Percentiles rank a stretch among this genome's conserved stretches.
Evolutionary conservation across 2,329 filamentous ascomycete species (phyloP).

Genomic region (Cytospora chrysosperma): DNA sequence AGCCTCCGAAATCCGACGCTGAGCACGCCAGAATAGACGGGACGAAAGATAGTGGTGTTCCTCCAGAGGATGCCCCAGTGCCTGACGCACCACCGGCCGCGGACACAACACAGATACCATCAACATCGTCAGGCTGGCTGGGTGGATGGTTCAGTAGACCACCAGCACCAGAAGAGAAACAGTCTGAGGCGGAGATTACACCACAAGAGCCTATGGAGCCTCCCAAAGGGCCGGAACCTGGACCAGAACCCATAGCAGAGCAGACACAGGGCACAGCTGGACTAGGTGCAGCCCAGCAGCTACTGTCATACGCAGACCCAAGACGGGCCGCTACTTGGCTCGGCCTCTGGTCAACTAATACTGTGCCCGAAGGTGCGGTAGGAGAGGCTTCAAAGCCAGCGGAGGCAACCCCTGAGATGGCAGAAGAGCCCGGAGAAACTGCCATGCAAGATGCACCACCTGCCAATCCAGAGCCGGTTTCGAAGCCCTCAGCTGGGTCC

Average conservation of each 20-base stretch:
- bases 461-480: constrained; percentile 32
- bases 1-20: not conserved
- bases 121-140: constrained; percentile 51
- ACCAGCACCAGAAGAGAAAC: constrained; percentile 4
- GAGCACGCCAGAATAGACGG: not conserved
- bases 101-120: constrained; percentile 23
- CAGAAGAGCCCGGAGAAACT: constrained; percentile 41
- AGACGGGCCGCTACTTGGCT: constrained; percentile 36
- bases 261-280: not conserved
- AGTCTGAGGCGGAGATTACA: constrained; percentile 24
- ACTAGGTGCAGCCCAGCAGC: not conserved
- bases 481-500: constrained; percentile 54
- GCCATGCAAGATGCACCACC: constrained; percentile 43
- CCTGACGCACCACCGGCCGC: constrained; percentile 11
- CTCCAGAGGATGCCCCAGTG: not conserved
- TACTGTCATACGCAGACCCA: constrained; percentile 23
- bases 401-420: constrained; percentile 20
- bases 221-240: constrained; percentile 13
- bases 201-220: constrained; percentile 21
- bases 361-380: constrained; percentile 14
- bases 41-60: not conserved
- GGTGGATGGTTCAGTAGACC: constrained; percentile 46
- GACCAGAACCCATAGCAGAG: not conserved
- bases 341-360: constrained; percentile 19
- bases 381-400: constrained; percentile 19